Percentiles rank a stretch among this genome's conserved stretches.
Conservation (phyloP, 2,329 filamentous ascomycete genomes). For the Pseudocercospora fuligena region DNA sequence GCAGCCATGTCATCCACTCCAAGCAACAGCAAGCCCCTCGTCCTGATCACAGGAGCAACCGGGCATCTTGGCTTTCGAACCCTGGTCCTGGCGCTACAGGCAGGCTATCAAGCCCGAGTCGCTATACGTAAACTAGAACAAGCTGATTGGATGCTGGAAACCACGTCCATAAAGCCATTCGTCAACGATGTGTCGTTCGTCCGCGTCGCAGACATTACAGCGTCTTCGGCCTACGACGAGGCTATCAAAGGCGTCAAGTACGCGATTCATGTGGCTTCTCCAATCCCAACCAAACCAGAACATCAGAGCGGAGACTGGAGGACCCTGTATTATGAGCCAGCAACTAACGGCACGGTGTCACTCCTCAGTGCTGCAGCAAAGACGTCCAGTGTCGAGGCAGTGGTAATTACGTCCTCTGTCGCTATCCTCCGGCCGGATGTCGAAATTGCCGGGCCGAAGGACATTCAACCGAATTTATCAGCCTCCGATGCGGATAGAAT, state of each 20-base stretch:
- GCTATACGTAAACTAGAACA: conserved; percentile 26
- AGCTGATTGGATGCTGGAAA: conserved; percentile 1
- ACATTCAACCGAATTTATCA: neutral
- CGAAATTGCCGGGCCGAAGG: neutral
- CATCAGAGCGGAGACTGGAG: conserved; percentile 19
- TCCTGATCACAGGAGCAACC: conserved; percentile 16
- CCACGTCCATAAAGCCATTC: neutral
- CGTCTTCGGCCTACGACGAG: conserved; percentile 24
- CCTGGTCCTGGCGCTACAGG: conserved; percentile 26
- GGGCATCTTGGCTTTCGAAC: conserved; percentile 40
- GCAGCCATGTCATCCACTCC: neutral
- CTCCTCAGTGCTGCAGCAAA: conserved; percentile 35
- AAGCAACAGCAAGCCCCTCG: neutral
- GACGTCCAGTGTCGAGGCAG: conserved; percentile 33
- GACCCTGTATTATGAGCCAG: conserved; percentile 36
- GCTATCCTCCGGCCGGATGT: conserved; percentile 24
- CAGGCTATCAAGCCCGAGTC: conserved; percentile 30
- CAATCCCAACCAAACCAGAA: conserved; percentile 27
- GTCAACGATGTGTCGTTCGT: conserved; percentile 22
- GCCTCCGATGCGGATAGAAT: neutral
- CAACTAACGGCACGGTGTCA: conserved; percentile 34
- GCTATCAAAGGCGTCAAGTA: conserved; percentile 33
- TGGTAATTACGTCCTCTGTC: conserved; percentile 38
- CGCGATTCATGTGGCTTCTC: conserved; percentile 40
- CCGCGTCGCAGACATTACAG: conserved; percentile 26